Base-by-base conservation (phyloP, 345 rosid species). In the Citrus hindsii region DNA sequence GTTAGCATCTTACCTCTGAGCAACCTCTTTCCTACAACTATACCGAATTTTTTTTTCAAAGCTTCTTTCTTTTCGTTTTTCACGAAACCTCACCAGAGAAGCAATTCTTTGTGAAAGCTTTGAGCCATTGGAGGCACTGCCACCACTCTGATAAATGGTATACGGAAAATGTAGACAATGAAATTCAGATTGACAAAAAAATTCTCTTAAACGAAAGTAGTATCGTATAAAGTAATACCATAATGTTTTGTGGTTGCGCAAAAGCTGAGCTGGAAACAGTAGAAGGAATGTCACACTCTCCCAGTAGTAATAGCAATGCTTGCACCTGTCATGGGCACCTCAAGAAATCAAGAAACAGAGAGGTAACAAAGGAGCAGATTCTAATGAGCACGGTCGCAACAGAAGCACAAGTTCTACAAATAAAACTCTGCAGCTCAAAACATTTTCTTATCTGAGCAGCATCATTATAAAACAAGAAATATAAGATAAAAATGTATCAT, bases 11-110 rank as follows among this genome's bases (percentile, higher is more conserved):
- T 80, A 86, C 89, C 85, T 86, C 62, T 84, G 78, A 28, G 89
- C 87, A 80, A 86, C 89, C 71, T 84, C 89, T 74, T 83, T 83
- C 75, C 85, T 82, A 74, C 86, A 87, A 35, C 67, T 80, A 75
- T 82, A 83, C 10, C 81, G 80, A 48, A 87, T 87, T 83, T 81
- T 87, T 81, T 84, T 87, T 22, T 84, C 82, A 72, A 84, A 87
- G 80, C 87, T 84, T 83, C 87, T 83, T 62, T 84, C 87, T 75
- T 87, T 87, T 38, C 85, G 74, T 77, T 87, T 87, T 83, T 87
- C 87, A 56, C 87, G 87, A 30, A 87, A 87, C 67, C 86, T 79
- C 28, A 87, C 77, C 69, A 84, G 63, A 14, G 89, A 87, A 25
- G 82, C 88, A 74, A 83, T 73, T 85, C 90, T 83, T 80, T 60